phyloP scores from a whole-genome alignment of 345 rosid genomes.

The Eutrema yunnanense region DNA sequence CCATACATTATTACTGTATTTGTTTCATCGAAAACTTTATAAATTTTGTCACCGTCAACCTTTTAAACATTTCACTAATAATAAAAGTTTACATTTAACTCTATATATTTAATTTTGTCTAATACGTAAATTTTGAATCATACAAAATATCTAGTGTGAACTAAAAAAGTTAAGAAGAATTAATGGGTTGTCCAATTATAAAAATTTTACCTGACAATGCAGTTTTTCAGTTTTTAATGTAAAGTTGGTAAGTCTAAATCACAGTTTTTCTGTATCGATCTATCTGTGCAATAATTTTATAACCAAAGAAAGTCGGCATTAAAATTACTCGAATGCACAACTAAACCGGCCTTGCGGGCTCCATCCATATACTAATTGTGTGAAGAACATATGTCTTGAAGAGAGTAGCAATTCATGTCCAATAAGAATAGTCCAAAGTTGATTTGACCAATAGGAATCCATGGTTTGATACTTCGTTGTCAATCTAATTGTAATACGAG shows the following conservation, averaged over 20 bases:
- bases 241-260: neutral
- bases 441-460: constrained; percentile 11
- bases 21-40: neutral
- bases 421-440: constrained; percentile 18
- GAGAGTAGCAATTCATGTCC: neutral
- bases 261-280: neutral
- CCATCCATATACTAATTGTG: neutral
- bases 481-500: neutral
- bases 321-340: neutral
- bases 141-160: neutral
- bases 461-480: constrained; percentile 9
- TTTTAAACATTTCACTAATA: neutral
- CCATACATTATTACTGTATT: neutral
- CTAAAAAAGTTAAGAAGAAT: neutral
- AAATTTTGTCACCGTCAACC: neutral
- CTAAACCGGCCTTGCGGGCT: neutral
- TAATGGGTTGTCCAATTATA: neutral
- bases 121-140: too few species aligned
- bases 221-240: neutral
- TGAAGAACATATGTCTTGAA: constrained; percentile 1
- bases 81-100: neutral
- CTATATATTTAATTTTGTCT: neutral
- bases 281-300: neutral
- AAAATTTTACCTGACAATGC: neutral
- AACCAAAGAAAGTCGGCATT: neutral